Evolutionary conservation across 345 rosid genomes (phyloP).

Genomic region (Isatis tinctoria): DNA sequence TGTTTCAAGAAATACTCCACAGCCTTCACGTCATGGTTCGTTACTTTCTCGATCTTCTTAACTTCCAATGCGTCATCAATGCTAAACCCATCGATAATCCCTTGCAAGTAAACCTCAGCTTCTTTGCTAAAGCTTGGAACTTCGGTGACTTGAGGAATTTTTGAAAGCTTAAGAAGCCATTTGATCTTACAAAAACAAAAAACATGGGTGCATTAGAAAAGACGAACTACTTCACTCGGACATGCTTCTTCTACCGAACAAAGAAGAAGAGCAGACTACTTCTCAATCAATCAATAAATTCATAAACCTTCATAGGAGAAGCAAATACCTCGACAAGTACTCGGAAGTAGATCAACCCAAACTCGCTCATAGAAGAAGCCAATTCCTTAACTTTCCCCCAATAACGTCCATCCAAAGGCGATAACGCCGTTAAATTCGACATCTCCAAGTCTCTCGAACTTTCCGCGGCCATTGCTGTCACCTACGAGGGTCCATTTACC

Average conservation of each 20-base stretch:
- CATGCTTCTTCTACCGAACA: not conserved
- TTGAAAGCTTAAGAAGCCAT: slow-evolving; percentile 88
- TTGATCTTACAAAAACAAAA: slow-evolving; percentile 43
- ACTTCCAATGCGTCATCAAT: slow-evolving; percentile 75
- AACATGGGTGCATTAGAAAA: not conserved
- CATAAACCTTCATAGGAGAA: not conserved
- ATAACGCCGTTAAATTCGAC: slow-evolving; percentile 73
- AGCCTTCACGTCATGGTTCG: slow-evolving; percentile 94
- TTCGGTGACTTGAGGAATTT: slow-evolving; percentile 65
- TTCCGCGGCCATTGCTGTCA: slow-evolving; percentile 37
- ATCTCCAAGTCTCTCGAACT: slow-evolving; percentile 48
- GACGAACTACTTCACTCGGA: not conserved
- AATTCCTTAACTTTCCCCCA: slow-evolving; percentile 83
- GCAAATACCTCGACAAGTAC: slow-evolving; percentile 77
- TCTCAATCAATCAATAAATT: not conserved
- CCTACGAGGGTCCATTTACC: slow-evolving; percentile 26
- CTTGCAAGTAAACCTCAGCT: slow-evolving; percentile 58
- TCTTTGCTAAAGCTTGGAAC: slow-evolving; percentile 79
- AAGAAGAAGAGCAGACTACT: not conserved
- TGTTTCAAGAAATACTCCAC: slow-evolving; percentile 92
- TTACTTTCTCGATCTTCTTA: slow-evolving; percentile 72
- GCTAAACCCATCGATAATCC: slow-evolving; percentile 59
- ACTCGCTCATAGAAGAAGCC: slow-evolving; percentile 87
- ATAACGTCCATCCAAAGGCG: slow-evolving; percentile 94
- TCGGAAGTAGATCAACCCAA: slow-evolving; percentile 70